Base-by-base conservation (phyloP, 352 stramenopile genomes). In the Phytopythium mirpurense region DNA sequence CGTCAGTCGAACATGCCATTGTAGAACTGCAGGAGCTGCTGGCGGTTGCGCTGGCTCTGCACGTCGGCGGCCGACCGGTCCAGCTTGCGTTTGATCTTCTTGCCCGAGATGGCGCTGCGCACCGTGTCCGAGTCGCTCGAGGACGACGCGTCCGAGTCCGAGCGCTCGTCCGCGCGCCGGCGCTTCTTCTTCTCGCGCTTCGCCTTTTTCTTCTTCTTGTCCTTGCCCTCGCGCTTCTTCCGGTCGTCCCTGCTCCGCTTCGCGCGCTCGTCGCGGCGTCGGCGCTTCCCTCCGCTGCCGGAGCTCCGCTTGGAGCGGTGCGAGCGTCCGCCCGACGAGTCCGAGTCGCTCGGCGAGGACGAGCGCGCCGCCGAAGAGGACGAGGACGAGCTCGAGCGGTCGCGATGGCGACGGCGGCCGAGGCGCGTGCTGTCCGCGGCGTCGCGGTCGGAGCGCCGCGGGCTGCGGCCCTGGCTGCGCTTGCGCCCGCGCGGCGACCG, bases 41-140 rank as follows among this genome's bases (percentile, higher is more conserved):
- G 76, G 5, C 83, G 75, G 56, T 85, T 90, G 56, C 80, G 83
- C 60, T 90, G 64, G 52, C 73, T 65, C 54, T 88, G 68, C 54
- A 81, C 24, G 60, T 93, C 83, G 14, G 66, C 62, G 0, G 70
- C 73, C 26, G 78, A 76, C 31, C 70, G 67, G 40, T 66, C 68
- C 49, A 93, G 57, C 53, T 90, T 88, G 52, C 83, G 77, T 54
- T 92, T 90, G 62, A 93, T 90, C 59, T 93, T 93, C 56, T 93
- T 93, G 42, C 83, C 83, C 2, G 81, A 92, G 53, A 91, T 93
- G 21, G 74, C 81, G 35, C 83, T 93, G 40, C 83, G 83, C 42
- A 86, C 46, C 12, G 80, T 88, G 45, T 89, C 81, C 41, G 68
- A 79, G 46, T 85, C 79, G 21, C 40, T 46, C 19, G 70, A 88